Percentiles rank a stretch among this genome's conserved stretches.
These are phyloP conservation scores for Xylariaceae sp. DNA, from an alignment of 2,329 filamentous ascomycete species.

Conservation along the genomic window DNA sequence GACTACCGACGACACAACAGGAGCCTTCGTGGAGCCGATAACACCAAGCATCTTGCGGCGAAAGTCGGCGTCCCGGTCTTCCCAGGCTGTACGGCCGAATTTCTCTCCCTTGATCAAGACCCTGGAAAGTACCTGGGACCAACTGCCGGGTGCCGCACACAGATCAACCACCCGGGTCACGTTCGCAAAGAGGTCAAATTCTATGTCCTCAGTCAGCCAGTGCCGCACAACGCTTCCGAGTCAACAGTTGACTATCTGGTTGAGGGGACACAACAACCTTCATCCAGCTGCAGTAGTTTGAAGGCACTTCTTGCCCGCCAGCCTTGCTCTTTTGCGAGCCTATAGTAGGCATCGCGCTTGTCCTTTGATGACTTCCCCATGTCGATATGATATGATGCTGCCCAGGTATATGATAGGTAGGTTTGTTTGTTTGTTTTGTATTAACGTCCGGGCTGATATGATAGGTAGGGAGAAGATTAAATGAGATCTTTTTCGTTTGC, in stretches of 20 bases:
- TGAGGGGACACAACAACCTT: slow-evolving; percentile 43
- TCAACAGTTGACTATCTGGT: slow-evolving; percentile 6
- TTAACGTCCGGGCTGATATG: no score
- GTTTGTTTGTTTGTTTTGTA: no score
- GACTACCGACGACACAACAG: slow-evolving; percentile 24
- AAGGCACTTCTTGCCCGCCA: slow-evolving; percentile 96
- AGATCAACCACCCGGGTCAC: slow-evolving; percentile 93
- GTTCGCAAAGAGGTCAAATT: slow-evolving; percentile 88
- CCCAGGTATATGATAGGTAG: no score
- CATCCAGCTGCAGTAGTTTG: slow-evolving; percentile 93
- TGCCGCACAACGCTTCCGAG: neutral
- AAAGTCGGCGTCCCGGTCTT: slow-evolving; percentile 71
- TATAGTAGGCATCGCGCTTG: slow-evolving; percentile 96
- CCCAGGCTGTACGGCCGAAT: slow-evolving; percentile 81
- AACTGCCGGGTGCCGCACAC: slow-evolving; percentile 91
- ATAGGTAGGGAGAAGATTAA: neutral
- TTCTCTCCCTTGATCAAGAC: slow-evolving; percentile 91
- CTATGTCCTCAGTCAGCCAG: slow-evolving; percentile 37
- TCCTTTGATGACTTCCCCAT: slow-evolving; percentile 99
- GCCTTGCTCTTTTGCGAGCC: slow-evolving; percentile 96
- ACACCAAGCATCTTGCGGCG: slow-evolving; percentile 57
- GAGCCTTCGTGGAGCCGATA: slow-evolving; percentile 36
- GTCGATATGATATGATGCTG: slow-evolving; percentile 13
- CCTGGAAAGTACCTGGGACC: slow-evolving; percentile 93
- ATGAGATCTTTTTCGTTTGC: slow-evolving; percentile 14